Conservation (phyloP, 2,329 filamentous ascomycete genomes). For the Fusarium odoratissimum region DNA sequence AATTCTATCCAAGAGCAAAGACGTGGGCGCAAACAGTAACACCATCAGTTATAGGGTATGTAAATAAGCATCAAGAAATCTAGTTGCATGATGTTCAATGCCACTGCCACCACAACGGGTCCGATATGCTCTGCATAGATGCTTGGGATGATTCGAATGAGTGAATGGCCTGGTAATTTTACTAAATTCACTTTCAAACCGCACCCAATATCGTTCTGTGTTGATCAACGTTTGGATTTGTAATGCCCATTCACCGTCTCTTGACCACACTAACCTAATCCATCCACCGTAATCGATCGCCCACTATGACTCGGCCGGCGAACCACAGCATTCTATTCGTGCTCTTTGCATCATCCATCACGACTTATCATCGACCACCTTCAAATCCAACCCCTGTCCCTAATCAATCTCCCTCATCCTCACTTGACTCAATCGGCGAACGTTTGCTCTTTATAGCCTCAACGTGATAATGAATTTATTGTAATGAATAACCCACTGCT, state of each 20-base stretch:
- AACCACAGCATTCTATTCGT: constrained; percentile 33
- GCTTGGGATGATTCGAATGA: background rate
- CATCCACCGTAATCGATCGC: constrained; percentile 15
- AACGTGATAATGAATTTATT: constrained; percentile 38
- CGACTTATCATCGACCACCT: constrained; percentile 17
- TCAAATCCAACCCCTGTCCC: background rate
- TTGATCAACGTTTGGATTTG: constrained; percentile 11
- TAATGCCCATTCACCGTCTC: background rate
- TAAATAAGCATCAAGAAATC: too few species aligned
- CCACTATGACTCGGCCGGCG: constrained; percentile 35
- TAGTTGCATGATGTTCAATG: background rate
- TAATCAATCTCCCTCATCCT: background rate
- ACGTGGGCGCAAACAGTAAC: too few species aligned
- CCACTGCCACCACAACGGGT: background rate
- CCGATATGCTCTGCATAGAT: background rate
- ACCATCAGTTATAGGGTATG: background rate
- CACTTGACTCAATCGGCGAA: constrained; percentile 36
- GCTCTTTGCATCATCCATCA: constrained; percentile 42
- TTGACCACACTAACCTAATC: constrained; percentile 17
- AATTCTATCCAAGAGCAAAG: too few species aligned
- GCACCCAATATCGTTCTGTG: background rate
- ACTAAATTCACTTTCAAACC: too few species aligned
- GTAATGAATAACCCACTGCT: constrained; percentile 16
- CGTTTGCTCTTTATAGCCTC: background rate
- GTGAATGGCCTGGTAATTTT: too few species aligned